Evolutionary conservation across 129 eudicot genomes (phyloP).

Genomic region (Saposhnikovia divaricata): DNA sequence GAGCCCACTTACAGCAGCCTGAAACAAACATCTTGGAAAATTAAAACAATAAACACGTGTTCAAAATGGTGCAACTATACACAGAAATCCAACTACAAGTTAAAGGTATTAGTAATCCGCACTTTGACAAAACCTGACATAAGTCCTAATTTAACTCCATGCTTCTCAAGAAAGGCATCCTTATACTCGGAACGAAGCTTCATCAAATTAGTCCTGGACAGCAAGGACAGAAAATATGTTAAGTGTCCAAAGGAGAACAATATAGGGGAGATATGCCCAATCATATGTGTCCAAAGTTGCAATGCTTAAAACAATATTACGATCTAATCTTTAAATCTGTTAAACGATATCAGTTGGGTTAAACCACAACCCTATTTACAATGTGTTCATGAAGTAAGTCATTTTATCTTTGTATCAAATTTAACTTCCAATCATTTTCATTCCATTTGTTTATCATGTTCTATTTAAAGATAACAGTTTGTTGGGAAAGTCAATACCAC

Average conservation of each 20-base stretch:
- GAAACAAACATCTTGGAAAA: constrained; percentile 3
- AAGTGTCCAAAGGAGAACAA: neutral
- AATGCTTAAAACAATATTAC: neutral
- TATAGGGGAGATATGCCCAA: neutral
- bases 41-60: neutral
- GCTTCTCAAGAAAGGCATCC: constrained; percentile 58
- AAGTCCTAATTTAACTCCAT: constrained; percentile 63
- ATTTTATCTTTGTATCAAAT: neutral
- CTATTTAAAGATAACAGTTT: neutral
- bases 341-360: neutral
- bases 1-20: constrained; percentile 69
- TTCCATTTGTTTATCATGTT: neutral
- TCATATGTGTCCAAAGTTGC: neutral
- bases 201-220: constrained; percentile 53
- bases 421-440: neutral
- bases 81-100: neutral
- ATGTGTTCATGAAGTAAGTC: neutral
- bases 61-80: neutral
- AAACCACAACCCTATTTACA: neutral
- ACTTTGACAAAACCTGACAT: constrained; percentile 70
- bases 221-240: neutral
- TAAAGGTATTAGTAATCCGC: constrained; percentile 11
- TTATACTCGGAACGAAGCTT: constrained; percentile 60
- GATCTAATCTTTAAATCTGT: neutral
- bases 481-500: neutral